phyloP scores from a whole-genome alignment of 495 filamentous ascomycete genomes.

The Tuber magnatum region DNA sequence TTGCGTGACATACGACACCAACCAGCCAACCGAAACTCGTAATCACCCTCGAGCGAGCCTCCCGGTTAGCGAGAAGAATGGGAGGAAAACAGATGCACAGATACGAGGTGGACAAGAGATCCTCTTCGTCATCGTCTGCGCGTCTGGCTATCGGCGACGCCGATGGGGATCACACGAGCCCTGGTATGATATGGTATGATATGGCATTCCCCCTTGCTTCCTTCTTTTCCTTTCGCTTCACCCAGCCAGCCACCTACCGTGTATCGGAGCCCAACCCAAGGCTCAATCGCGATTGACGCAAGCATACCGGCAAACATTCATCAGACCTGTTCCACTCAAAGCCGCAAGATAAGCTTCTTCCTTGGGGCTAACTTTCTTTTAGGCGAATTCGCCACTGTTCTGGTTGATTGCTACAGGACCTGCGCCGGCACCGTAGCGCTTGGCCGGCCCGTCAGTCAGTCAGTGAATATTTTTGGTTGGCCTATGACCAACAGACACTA shows the following conservation, averaged over 20 bases:
- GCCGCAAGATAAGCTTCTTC: slow-evolving; percentile 2
- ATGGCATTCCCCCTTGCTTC: background rate
- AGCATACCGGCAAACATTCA: background rate
- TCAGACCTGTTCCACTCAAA: background rate
- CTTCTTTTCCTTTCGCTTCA: too few relatives aligned
- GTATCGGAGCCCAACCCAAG: background rate
- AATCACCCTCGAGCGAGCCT: background rate
- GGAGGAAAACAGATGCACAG: background rate
- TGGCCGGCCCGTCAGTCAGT: background rate
- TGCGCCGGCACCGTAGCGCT: too few relatives aligned
- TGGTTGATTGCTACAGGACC: background rate
- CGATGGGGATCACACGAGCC: background rate
- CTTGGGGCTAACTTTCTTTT: background rate
- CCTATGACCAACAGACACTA: background rate
- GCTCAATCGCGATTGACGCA: background rate
- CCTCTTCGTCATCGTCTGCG: background rate
- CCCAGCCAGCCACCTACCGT: background rate
- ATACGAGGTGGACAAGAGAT: background rate
- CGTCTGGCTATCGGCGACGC: background rate
- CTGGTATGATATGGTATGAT: background rate
- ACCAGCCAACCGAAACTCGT: background rate
- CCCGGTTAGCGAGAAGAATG: background rate
- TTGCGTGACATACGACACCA: background rate
- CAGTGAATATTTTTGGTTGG: background rate
- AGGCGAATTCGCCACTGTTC: background rate